These are phyloP conservation scores for Fusarium sp. DNA, from an alignment of 2,329 filamentous ascomycete genomes.

Conservation along the genomic window DNA sequence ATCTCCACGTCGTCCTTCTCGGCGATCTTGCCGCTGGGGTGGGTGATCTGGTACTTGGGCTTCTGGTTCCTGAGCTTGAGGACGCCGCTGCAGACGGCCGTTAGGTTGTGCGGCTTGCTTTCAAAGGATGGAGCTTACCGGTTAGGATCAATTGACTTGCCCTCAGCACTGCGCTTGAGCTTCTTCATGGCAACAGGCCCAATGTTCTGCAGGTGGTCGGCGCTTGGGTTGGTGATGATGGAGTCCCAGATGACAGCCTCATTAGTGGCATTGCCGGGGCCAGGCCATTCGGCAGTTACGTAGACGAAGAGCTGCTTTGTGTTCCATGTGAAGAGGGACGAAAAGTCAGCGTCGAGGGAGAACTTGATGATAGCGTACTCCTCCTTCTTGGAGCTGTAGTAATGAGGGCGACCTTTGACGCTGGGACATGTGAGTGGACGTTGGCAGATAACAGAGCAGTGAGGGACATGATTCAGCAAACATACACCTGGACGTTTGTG, in stretches of 20 bases:
- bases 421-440: conserved; percentile 61
- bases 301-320: conserved; percentile 99
- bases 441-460: conserved; percentile 5
- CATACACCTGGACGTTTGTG: conserved; percentile 89
- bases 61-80: conserved; percentile 86
- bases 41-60: conserved; percentile 97
- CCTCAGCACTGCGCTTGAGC: conserved; percentile 71
- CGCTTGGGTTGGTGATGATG: conserved; percentile 85
- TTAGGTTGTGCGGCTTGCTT: conserved; percentile 16
- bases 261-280: conserved; percentile 64
- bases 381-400: conserved; percentile 93
- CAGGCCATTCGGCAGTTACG: conserved; percentile 83
- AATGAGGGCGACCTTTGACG: conserved; percentile 92
- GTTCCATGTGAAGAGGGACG: conserved; percentile 98
- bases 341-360: conserved; percentile 91
- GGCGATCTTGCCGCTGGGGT: conserved; percentile 85
- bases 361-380: conserved; percentile 97
- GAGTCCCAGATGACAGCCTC: conserved; percentile 95
- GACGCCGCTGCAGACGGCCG: conserved; percentile 70
- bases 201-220: conserved; percentile 74
- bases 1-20: conserved; percentile 82
- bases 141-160: conserved; percentile 73
- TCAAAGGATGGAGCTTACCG: conserved; percentile 57
- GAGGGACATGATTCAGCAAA: conserved; percentile 22
- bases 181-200: conserved; percentile 74